Conservation (phyloP, 352 stramenopile species). For the Globisporangium nodosum region DNA sequence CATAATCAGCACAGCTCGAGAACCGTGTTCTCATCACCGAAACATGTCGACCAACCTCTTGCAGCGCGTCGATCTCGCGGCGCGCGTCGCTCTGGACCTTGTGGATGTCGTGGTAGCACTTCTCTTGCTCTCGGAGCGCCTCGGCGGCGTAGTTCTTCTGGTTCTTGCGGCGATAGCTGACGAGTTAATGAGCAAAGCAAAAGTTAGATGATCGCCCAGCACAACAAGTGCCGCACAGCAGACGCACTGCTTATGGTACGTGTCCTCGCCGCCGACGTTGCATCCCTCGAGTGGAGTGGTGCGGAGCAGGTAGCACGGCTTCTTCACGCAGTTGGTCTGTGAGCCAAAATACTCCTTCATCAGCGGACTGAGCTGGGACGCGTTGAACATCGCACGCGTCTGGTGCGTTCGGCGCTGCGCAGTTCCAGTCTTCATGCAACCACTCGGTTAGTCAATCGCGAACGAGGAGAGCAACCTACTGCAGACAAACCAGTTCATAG, state of each 20-base stretch:
- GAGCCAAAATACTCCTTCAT: conserved; percentile 74
- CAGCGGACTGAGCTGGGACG: conserved; percentile 69
- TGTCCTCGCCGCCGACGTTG: conserved; percentile 72
- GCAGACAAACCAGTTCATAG: neutral
- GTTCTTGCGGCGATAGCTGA: conserved; percentile 40
- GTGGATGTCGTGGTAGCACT: conserved; percentile 51
- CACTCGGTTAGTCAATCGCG: too few species aligned
- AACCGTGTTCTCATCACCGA: neutral
- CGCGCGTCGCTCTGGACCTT: conserved; percentile 47
- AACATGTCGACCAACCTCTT: conserved; percentile 28
- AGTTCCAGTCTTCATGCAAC: too few species aligned
- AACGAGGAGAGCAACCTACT: neutral
- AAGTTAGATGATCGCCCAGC: too few species aligned
- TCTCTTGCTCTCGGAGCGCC: conserved; percentile 44
- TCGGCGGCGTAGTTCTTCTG: conserved; percentile 41
- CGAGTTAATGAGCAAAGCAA: too few species aligned
- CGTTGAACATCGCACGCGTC: conserved; percentile 66
- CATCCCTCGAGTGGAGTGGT: conserved; percentile 69
- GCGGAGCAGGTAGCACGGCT: conserved; percentile 63
- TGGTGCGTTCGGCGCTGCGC: conserved; percentile 49
- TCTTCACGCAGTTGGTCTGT: conserved; percentile 54
- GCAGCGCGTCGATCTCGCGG: conserved; percentile 50
- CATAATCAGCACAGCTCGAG: neutral
- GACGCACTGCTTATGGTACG: conserved; percentile 69
- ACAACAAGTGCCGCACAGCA: neutral